Evolutionary conservation across 768 basidiomycete species (phyloP).

Genomic region (Mycena capillaripes): DNA sequence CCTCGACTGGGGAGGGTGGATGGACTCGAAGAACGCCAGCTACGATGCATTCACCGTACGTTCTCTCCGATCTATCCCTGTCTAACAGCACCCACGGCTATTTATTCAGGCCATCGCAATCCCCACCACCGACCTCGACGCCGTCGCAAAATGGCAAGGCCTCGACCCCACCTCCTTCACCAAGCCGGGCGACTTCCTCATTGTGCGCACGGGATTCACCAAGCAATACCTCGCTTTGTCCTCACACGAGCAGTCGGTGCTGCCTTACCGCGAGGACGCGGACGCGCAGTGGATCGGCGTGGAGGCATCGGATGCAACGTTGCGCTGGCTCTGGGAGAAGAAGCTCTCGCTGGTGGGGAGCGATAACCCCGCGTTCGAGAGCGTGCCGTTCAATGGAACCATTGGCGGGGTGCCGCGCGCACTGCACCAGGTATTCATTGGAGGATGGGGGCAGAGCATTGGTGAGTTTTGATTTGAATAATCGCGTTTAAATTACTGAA

Average conservation of each 20-base stretch:
- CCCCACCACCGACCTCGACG: not conserved
- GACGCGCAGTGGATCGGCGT: slow-evolving; percentile 8
- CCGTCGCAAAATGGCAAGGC: not conserved
- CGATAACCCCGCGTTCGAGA: slow-evolving; percentile 29
- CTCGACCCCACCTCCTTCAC: not conserved
- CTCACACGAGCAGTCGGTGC: slow-evolving; percentile 11
- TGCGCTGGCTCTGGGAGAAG: slow-evolving; percentile 35
- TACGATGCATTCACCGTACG: slow-evolving; percentile 21
- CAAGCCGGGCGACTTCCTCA: slow-evolving; percentile 32
- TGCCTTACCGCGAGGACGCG: slow-evolving; percentile 15
- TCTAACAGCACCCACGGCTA: not conserved
- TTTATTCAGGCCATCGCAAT: not conserved
- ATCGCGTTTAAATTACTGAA: no score
- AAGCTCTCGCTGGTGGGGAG: slow-evolving; percentile 27
- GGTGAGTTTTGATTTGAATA: not conserved
- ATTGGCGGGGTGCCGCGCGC: not conserved
- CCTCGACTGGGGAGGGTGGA: slow-evolving; percentile 31
- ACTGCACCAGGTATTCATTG: slow-evolving; percentile 31
- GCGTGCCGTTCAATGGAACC: not conserved
- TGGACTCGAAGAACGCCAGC: slow-evolving; percentile 25
- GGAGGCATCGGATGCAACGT: slow-evolving; percentile 24
- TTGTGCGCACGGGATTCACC: slow-evolving; percentile 31
- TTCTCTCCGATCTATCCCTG: not conserved
- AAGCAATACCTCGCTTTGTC: slow-evolving; percentile 27
- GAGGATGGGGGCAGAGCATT: slow-evolving; percentile 31